Evolutionary conservation across 2,329 filamentous ascomycete genomes (phyloP), one percentile per base, ranked within the genome.

Genomic region (Bipolaris gigantea): DNA sequence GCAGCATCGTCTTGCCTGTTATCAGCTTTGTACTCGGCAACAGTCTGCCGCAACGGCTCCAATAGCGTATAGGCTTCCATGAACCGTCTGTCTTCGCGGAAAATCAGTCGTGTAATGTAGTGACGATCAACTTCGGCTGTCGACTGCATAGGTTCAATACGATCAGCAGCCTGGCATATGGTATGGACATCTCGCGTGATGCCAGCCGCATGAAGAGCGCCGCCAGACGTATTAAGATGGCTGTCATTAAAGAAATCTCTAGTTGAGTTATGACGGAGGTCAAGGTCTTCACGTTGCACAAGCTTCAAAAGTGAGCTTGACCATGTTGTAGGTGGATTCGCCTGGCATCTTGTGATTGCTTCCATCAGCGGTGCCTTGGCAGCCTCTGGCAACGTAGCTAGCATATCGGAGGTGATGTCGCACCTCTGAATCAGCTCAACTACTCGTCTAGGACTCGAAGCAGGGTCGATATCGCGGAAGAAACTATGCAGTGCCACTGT

Each of bases 21-120:
- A 59, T 91, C 82, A 2, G 87, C 84, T 35, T 87, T 81, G 57
- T 93, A 88, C 47, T 89, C 88, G n/a, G 93, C 86, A 10, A 90
- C 79, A 38, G 93, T 86, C 13, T 90, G 82, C 67, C 89, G 90
- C 48, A 89, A 86, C 25, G 94, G 94, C 52, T 94, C 92, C n/a
- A 99, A 80, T 50, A 99, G 80, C 48, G 83, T 85, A 50, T 88
- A 86, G 0, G 92, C 94, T 76, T 99, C 94, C 57, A 91, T 87
- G 50, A 96, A 87, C 33, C 94, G 87, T 55, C 92, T 86, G 67
- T 99, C 94, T 61, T 97, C 92, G 55, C 87, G 88, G 81, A 97
- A 99, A 25, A 99, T 87, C 8, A 94, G 80, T 47, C 87, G 86
- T 27, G 94, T 95, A 7, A 97, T 86, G 83, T 72, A 93, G 87